Percentiles rank a stretch among this genome's conserved stretches.
Conservation (phyloP, 768 basidiomycete genomes). For the Psilocybe azurescens region DNA sequence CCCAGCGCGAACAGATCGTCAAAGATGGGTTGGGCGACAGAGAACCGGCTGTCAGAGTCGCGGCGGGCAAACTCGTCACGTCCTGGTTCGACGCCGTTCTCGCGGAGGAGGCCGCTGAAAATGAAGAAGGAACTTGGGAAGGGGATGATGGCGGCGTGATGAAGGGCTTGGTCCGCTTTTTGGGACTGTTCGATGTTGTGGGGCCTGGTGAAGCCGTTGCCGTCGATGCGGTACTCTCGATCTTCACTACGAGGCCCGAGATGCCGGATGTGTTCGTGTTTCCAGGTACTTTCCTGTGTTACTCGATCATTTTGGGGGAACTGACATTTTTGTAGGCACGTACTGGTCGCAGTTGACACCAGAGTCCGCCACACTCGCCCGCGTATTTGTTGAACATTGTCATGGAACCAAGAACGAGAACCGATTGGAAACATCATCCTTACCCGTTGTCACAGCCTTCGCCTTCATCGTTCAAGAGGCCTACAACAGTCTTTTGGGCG, state of each 20-base stretch:
- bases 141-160: conserved; percentile 54
- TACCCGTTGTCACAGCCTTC: conserved; percentile 92
- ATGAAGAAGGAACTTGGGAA: conserved; percentile 38
- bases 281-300: conserved; percentile 52
- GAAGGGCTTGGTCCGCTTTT: conserved; percentile 49
- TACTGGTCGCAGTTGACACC: conserved; percentile 83
- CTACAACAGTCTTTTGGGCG: conserved; percentile 64
- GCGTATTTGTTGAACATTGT: conserved; percentile 87
- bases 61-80: conserved; percentile 78
- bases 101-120: conserved; percentile 40
- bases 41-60: conserved; percentile 81
- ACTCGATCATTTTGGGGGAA: conserved; percentile 27
- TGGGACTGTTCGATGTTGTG: conserved; percentile 64
- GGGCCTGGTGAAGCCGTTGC: conserved; percentile 73
- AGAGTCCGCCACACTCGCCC: conserved; percentile 81
- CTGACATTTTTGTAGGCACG: conserved; percentile 42
- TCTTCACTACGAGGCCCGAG: conserved; percentile 76
- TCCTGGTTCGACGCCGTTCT: conserved; percentile 79
- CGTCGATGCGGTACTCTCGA: conserved; percentile 76
- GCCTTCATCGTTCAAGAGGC: conserved; percentile 83
- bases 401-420: conserved; percentile 61
- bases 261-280: conserved; percentile 77
- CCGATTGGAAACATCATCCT: conserved; percentile 65
- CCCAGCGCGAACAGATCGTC: conserved; percentile 86
- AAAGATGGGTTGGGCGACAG: conserved; percentile 90